These are phyloP conservation scores for Cymbopogon flexuosus DNA, from an alignment of 202 grass and related monocot genomes.

Conservation along the genomic window DNA sequence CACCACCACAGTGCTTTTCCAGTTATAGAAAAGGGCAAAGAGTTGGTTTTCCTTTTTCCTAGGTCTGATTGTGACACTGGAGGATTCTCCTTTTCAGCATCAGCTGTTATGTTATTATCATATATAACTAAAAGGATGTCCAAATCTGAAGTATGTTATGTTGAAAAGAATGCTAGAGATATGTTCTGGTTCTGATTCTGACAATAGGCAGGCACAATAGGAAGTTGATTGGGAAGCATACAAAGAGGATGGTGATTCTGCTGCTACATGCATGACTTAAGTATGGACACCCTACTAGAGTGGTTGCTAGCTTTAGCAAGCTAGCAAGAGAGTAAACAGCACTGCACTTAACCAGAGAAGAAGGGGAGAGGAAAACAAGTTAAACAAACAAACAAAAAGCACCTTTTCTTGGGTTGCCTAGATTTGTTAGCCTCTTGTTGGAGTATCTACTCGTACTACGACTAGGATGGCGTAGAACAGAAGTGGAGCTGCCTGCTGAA, in stretches of 20 bases:
- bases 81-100: conserved; percentile 35
- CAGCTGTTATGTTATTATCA: background rate
- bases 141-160: no score
- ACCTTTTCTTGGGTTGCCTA: background rate
- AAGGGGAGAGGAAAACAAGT: background rate
- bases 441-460: conserved; percentile 4
- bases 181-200: conserved; percentile 43
- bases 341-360: background rate
- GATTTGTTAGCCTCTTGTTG: background rate
- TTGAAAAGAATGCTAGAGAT: no score
- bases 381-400: background rate
- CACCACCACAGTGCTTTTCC: conserved; percentile 23
- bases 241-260: conserved; percentile 23
- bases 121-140: background rate
- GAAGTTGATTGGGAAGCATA: conserved; percentile 13
- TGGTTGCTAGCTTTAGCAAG: background rate
- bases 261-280: conserved; percentile 2
- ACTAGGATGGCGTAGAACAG: background rate
- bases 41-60: conserved; percentile 46
- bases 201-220: conserved; percentile 16
- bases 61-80: conserved; percentile 24
- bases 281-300: conserved; percentile 21
- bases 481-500: background rate
- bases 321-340: background rate
- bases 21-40: conserved; percentile 42